Percentiles rank a stretch among this genome's conserved stretches.
These are phyloP conservation scores for Didymella arachidicola DNA, from an alignment of 2,329 filamentous ascomycete genomes.

Conservation along the genomic window DNA sequence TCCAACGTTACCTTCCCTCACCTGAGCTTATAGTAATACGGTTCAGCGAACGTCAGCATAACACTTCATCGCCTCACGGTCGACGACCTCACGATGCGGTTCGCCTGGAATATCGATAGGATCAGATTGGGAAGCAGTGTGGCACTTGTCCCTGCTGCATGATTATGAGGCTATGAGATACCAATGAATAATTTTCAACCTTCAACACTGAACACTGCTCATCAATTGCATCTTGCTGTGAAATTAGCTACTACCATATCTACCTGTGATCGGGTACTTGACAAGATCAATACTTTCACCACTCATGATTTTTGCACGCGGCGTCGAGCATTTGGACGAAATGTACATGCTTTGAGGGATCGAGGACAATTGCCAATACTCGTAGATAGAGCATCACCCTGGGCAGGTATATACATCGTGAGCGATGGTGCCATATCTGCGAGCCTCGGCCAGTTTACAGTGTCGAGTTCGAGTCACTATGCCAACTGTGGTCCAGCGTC, in stretches of 20 bases:
- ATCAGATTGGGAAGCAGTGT: slow-evolving; percentile 19
- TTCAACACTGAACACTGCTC: background rate
- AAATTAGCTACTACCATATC: background rate
- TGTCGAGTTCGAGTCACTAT: background rate
- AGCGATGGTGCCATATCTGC: background rate
- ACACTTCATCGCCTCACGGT: slow-evolving; percentile 7
- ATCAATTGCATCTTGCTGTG: background rate
- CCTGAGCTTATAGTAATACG: background rate
- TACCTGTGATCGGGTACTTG: no score
- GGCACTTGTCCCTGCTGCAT: slow-evolving; percentile 20
- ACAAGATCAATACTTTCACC: background rate
- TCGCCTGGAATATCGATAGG: slow-evolving; percentile 16
- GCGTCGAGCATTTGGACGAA: background rate
- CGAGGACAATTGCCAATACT: background rate
- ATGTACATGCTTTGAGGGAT: background rate
- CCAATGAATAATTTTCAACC: slow-evolving; percentile 36
- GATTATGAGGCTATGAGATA: slow-evolving; percentile 39
- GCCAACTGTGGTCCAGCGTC: background rate
- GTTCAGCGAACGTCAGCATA: slow-evolving; percentile 15
- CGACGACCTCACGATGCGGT: slow-evolving; percentile 16
- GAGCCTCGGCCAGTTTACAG: background rate
- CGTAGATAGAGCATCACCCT: background rate
- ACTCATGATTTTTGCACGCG: no score
- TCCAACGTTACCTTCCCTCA: background rate
- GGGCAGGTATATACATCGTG: background rate